Evolutionary conservation across 768 basidiomycete species (phyloP).

Genomic region (Albatrellus ellisii): DNA sequence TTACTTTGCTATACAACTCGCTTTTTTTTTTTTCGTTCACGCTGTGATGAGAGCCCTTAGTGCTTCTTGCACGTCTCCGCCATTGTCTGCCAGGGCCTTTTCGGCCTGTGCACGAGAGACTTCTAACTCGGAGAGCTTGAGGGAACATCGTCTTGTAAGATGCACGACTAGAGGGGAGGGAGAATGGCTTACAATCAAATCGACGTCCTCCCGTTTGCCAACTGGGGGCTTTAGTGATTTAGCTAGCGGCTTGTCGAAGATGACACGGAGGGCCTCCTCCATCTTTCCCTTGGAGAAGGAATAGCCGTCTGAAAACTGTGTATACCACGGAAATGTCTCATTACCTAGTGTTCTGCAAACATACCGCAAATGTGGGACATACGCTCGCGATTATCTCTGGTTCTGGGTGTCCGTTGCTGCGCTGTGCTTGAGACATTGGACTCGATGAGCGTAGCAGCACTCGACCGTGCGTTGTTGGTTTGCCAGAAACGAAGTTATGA

Average conservation of each 20-base stretch:
- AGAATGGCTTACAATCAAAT: slow-evolving; percentile 38
- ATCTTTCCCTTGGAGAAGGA: slow-evolving; percentile 55
- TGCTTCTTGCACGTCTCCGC: slow-evolving; percentile 39
- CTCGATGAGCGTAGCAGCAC: not conserved
- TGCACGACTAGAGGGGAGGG: not conserved
- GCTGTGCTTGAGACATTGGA: slow-evolving; percentile 3
- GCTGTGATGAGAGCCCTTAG: slow-evolving; percentile 20
- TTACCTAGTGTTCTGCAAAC: not conserved
- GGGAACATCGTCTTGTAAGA: not conserved
- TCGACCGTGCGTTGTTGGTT: not conserved
- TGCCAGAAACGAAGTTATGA: too few species aligned
- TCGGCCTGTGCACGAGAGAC: slow-evolving; percentile 46
- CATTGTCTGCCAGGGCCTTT: slow-evolving; percentile 37
- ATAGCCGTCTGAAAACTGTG: slow-evolving; percentile 50
- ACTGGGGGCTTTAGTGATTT: slow-evolving; percentile 28
- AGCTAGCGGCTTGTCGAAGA: slow-evolving; percentile 41
- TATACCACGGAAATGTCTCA: not conserved
- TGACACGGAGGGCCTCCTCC: slow-evolving; percentile 47
- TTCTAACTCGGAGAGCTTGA: slow-evolving; percentile 52
- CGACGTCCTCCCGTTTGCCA: slow-evolving; percentile 48
- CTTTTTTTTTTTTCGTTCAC: not conserved
- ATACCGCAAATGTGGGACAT: slow-evolving; percentile 15
- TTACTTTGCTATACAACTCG: not conserved
- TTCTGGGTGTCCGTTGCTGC: slow-evolving; percentile 42
- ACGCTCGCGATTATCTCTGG: slow-evolving; percentile 59